Percentiles rank a stretch among this genome's conserved stretches.
Evolutionary conservation across 495 filamentous ascomycete species (phyloP).

Genomic region (Xylaria venustula): DNA sequence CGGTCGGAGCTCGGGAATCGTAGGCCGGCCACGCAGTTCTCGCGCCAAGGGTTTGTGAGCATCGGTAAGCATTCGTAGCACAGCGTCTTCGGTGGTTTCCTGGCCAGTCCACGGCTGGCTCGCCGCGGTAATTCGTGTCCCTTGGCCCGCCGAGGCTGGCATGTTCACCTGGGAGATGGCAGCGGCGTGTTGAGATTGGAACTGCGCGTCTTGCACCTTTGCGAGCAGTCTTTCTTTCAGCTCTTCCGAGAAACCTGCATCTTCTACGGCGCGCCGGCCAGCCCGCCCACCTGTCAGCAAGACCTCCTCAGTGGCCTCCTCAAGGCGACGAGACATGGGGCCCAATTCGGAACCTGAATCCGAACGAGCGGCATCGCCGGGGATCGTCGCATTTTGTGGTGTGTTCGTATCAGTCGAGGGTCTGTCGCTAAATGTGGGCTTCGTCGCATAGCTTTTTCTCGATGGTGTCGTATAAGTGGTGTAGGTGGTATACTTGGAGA

Average conservation of each 20-base stretch:
- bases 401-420: neutral
- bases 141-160: slow-evolving; percentile 65
- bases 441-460: slow-evolving; percentile 18
- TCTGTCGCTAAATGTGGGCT: slow-evolving; percentile 3
- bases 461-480: neutral
- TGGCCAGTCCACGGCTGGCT: slow-evolving; percentile 75
- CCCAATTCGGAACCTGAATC: slow-evolving; percentile 35
- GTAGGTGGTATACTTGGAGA: no score
- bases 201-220: slow-evolving; percentile 67
- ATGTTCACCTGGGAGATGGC: slow-evolving; percentile 67
- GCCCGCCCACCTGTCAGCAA: slow-evolving; percentile 69
- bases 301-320: slow-evolving; percentile 77
- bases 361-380: neutral
- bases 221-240: slow-evolving; percentile 73
- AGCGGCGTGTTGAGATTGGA: slow-evolving; percentile 65
- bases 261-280: slow-evolving; percentile 71
- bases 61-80: slow-evolving; percentile 87
- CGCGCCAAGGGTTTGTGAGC: slow-evolving; percentile 67
- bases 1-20: slow-evolving; percentile 49
- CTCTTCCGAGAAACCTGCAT: slow-evolving; percentile 86
- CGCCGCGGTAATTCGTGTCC: slow-evolving; percentile 68
- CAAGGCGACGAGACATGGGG: slow-evolving; percentile 71
- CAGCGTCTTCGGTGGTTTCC: slow-evolving; percentile 70
- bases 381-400: neutral
- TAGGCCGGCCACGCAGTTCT: slow-evolving; percentile 40